These are phyloP conservation scores for Colletotrichum echinochloae DNA, from an alignment of 2,329 filamentous ascomycete genomes.

Conservation along the genomic window DNA sequence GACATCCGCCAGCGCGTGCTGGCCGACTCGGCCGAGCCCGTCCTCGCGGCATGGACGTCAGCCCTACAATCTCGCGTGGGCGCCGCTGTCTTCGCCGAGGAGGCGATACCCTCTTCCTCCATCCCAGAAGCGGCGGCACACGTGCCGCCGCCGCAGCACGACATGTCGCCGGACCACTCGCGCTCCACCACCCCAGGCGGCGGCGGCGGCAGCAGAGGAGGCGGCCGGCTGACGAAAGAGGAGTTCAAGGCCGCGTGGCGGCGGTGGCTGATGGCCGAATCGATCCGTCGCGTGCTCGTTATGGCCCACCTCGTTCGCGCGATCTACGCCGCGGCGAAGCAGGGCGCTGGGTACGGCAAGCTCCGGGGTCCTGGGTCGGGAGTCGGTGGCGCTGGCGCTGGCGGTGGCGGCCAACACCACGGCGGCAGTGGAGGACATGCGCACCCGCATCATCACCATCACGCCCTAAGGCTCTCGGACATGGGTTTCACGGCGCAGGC, in stretches of 20 bases:
- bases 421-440: constrained; percentile 10
- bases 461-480: constrained; percentile 29
- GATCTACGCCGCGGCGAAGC: constrained; percentile 38
- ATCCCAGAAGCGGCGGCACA: constrained; percentile 19
- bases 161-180: constrained; percentile 29
- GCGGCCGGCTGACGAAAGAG: constrained; percentile 24
- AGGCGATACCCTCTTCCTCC: constrained; percentile 17
- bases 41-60: constrained; percentile 40
- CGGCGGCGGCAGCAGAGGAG: neutral
- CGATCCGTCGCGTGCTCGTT: constrained; percentile 39
- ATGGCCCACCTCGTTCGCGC: constrained; percentile 41
- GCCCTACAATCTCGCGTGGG: constrained; percentile 40
- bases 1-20: constrained; percentile 42
- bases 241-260: constrained; percentile 41
- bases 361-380: constrained; percentile 4
- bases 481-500: constrained; percentile 42
- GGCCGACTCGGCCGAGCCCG: constrained; percentile 42
- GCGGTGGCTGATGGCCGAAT: constrained; percentile 41
- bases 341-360: constrained; percentile 29
- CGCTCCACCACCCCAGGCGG: constrained; percentile 30
- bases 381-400: constrained; percentile 10
- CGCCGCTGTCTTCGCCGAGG: constrained; percentile 31
- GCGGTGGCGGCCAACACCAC: constrained; percentile 7
- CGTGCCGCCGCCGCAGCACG: constrained; percentile 17
- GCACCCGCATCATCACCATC: constrained; percentile 18